Percentiles rank a stretch among this genome's conserved stretches.
phyloP scores from a whole-genome alignment of 169 alveolate genomes.

The Plasmodium billcollinsi region DNA sequence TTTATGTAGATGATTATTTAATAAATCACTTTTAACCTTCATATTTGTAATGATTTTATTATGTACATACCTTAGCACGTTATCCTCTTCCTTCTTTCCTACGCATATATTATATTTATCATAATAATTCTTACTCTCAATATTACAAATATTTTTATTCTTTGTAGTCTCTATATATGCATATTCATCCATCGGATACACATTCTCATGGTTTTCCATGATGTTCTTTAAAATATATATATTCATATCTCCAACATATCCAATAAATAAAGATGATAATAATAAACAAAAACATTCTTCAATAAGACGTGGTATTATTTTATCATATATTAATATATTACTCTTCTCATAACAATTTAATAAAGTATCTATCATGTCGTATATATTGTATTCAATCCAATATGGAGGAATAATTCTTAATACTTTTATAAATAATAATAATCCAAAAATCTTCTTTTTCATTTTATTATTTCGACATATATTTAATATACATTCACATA shows the following conservation, averaged over 20 bases:
- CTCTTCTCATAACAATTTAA: slow-evolving; percentile 28
- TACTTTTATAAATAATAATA: slow-evolving; percentile 64
- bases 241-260: slow-evolving; percentile 65
- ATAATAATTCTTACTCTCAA: slow-evolving; percentile 23
- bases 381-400: slow-evolving; percentile 59
- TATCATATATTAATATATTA: slow-evolving; percentile 27
- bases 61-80: neutral
- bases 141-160: slow-evolving; percentile 12
- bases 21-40: slow-evolving; percentile 1
- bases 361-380: slow-evolving; percentile 23
- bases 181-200: too few species aligned
- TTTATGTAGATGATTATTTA: neutral
- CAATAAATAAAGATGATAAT: slow-evolving; percentile 59
- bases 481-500: slow-evolving; percentile 58
- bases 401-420: slow-evolving; percentile 51
- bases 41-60: slow-evolving; percentile 8
- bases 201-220: too few species aligned
- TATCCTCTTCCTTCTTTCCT: neutral
- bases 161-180: neutral
- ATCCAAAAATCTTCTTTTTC: slow-evolving; percentile 69
- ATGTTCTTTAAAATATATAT: slow-evolving; percentile 41
- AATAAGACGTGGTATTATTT: slow-evolving; percentile 21
- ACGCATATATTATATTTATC: neutral
- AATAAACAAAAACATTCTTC: slow-evolving; percentile 53
- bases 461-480: slow-evolving; percentile 45